Base-by-base conservation (phyloP, 2,329 filamentous ascomycete species). In the Phialocephala sp. region DNA sequence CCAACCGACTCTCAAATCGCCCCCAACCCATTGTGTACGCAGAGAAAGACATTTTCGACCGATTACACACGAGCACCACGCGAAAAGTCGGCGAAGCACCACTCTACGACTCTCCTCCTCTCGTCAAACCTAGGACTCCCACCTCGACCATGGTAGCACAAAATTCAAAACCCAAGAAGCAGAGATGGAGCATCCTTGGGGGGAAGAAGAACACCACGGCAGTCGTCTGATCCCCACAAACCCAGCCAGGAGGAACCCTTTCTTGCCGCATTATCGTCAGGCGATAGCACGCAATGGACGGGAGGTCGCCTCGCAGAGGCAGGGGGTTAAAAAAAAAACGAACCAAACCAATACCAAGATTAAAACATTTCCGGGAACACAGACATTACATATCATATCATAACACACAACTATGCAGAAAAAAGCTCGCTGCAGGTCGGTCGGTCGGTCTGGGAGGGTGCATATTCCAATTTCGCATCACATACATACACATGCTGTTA, bases 21-120 rank as follows among this genome's bases (percentile, higher is more conserved):
- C 70, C 68, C 47, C 70, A 75, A 45, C 62, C 71, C 11, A 69
- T 59, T 32, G 67, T 73, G 9, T 74, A 72, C 55, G 61, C 59
- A 18, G 71, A 74, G 47, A 62, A 72, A 54, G 71, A 76, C 63
- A 69, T 75, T n/a, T 74, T 76, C 54, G 65, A 71, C 24, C 68
- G 69, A 8, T 60, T 77, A n/a, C 75, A 77, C 66, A 77, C 68
- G 35, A 75, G 71, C 60, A 75, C 72, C 2, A 72, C 67, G 8
- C 68, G 75, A 50, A 76, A 76, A 59, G 39, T 77, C 4, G 75
- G 75, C 55, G 75, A 77, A 64, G 75, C 75, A 43, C 75, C 75
- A 12, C 39, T 73, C 14, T 66, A 57, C 37, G 72, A 72, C 60
- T 64, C 32, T 39, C 68, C 68, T 43, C 67, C 67, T 50, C 39